These are phyloP conservation scores for Colletotrichum sp. DNA, from an alignment of 2,329 filamentous ascomycete species.

Conservation along the genomic window DNA sequence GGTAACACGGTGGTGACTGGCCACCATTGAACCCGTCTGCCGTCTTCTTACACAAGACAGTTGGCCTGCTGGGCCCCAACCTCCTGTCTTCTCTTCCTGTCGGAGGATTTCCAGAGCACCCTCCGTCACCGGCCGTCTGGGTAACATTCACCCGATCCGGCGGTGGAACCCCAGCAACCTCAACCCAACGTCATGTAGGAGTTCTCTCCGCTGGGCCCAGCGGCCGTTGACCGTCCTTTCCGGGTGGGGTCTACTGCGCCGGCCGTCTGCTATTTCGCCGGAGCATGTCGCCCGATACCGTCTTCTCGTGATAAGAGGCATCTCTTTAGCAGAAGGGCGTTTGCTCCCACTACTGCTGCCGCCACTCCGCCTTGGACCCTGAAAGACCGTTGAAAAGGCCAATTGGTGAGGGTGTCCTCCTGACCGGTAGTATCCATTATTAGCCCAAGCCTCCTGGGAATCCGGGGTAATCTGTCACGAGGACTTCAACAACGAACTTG, in stretches of 20 bases:
- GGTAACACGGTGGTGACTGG: background rate
- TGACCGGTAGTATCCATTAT: background rate
- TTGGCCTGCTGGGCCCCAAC: background rate
- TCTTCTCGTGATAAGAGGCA: background rate
- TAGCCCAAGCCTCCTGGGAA: background rate
- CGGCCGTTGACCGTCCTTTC: background rate
- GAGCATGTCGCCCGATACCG: background rate
- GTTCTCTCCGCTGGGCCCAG: background rate
- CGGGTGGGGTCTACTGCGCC: background rate
- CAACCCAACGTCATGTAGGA: background rate
- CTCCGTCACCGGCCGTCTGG: conserved; percentile 9
- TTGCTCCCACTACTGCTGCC: background rate
- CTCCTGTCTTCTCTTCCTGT: background rate
- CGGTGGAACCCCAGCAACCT: conserved; percentile 10
- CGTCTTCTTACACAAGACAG: background rate
- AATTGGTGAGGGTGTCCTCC: background rate
- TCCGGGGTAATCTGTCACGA: background rate
- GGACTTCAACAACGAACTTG: background rate
- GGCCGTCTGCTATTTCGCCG: background rate
- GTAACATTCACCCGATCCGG: conserved; percentile 6
- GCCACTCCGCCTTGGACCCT: background rate
- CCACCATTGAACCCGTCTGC: background rate
- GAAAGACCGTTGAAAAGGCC: background rate
- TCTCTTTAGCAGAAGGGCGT: background rate
- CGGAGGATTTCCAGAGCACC: background rate